Evolutionary conservation across 2,329 filamentous ascomycete species (phyloP).

Genomic region (Chalara sp.): DNA sequence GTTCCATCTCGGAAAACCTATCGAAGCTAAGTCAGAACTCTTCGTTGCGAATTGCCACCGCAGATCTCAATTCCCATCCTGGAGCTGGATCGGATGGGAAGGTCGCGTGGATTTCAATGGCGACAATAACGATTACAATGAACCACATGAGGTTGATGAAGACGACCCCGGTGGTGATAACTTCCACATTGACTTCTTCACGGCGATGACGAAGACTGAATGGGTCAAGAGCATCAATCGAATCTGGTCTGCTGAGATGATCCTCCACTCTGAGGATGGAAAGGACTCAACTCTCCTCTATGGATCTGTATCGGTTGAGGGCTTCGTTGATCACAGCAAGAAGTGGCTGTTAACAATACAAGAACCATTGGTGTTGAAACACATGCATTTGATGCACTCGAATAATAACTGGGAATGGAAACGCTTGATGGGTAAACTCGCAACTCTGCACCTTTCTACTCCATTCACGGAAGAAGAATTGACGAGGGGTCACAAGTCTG

Average conservation of each 20-base stretch:
- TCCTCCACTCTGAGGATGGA: background rate
- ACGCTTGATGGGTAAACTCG: too few species aligned
- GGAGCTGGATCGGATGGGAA: slow-evolving; percentile 7
- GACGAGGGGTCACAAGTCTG: too few species aligned
- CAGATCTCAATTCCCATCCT: slow-evolving; percentile 1
- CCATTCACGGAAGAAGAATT: too few species aligned
- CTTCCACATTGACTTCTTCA: background rate
- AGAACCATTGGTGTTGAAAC: background rate
- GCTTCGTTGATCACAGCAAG: background rate
- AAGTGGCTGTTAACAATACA: background rate
- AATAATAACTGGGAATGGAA: too few species aligned
- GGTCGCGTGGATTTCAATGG: background rate
- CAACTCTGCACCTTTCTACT: too few species aligned
- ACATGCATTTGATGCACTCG: background rate
- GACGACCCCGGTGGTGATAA: background rate
- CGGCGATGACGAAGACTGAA: background rate
- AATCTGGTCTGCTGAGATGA: slow-evolving; percentile 1
- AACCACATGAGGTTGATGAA: background rate
- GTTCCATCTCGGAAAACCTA: background rate
- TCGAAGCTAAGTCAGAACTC: background rate
- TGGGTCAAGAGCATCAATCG: slow-evolving; percentile 1
- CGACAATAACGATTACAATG: background rate
- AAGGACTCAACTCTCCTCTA: background rate
- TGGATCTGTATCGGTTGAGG: background rate
- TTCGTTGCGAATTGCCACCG: background rate